A percentile compares a stretch with the other conserved stretches of the same genome.
Conservation (phyloP, 768 basidiomycete species). For the Calocybe cyanea region DNA sequence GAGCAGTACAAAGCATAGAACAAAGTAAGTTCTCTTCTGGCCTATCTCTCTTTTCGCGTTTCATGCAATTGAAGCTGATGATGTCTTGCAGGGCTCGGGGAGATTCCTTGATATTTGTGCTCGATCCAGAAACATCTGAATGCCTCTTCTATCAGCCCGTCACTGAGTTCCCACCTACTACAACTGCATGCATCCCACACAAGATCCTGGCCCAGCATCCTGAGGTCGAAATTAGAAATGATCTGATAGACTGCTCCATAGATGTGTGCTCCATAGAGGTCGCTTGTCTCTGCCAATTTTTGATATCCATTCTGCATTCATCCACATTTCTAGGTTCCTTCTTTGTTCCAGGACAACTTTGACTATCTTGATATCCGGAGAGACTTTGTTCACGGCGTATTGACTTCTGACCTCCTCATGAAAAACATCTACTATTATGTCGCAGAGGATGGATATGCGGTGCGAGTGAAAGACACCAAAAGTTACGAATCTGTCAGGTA, state of each 20-base stretch:
- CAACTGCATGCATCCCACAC: conserved; percentile 64
- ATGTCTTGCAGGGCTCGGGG: conserved; percentile 63
- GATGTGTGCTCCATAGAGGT: conserved; percentile 95
- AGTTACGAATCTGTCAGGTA: conserved; percentile 90
- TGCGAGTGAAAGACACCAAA: conserved; percentile 88
- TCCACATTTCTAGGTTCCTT: conserved; percentile 80
- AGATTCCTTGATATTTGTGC: conserved; percentile 74
- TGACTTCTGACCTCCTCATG: conserved; percentile 92
- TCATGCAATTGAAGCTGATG: conserved; percentile 1
- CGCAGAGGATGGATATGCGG: conserved; percentile 86
- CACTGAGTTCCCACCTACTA: conserved; percentile 63
- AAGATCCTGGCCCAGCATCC: conserved; percentile 69
- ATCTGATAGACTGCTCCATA: conserved; percentile 84
- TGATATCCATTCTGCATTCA: no score
- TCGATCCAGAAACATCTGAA: conserved; percentile 72
- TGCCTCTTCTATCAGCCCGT: conserved; percentile 85
- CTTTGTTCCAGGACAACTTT: conserved; percentile 97
- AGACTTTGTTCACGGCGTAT: conserved; percentile 92
- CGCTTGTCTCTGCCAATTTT: conserved; percentile 14
- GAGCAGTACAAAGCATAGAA: conserved; percentile 66
- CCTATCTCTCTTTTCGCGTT: conserved; percentile 4
- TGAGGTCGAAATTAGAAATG: conserved; percentile 84
- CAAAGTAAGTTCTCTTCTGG: conserved; percentile 48
- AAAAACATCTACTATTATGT: conserved; percentile 93
- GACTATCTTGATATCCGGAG: conserved; percentile 90